Conservation (phyloP, 345 rosid genomes). For the Salix suchowensis region DNA sequence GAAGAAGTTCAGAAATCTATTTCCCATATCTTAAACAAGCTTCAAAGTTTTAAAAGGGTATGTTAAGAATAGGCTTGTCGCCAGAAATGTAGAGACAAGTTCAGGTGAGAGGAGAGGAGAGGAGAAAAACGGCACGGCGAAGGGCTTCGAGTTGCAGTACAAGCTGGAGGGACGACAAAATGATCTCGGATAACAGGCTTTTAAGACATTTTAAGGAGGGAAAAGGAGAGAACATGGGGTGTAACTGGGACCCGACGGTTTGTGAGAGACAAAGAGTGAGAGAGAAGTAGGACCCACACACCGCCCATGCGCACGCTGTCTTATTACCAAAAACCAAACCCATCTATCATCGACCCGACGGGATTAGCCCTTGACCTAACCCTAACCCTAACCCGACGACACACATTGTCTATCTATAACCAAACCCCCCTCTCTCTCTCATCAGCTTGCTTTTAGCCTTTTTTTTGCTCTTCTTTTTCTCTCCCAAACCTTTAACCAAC, state of each 20-base stretch:
- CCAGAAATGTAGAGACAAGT: background rate
- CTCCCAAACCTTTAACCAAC: slow-evolving; percentile 32
- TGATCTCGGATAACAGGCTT: slow-evolving; percentile 22
- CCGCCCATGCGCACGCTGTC: slow-evolving; percentile 72
- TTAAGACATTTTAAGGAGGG: slow-evolving; percentile 18
- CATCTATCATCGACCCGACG: slow-evolving; percentile 36
- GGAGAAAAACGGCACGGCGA: background rate
- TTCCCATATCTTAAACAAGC: background rate
- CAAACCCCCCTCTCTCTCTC: slow-evolving; percentile 13
- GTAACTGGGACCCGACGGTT: slow-evolving; percentile 31
- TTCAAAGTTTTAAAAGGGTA: background rate
- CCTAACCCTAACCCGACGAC: slow-evolving; percentile 40
- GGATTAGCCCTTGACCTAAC: slow-evolving; percentile 39
- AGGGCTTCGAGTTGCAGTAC: slow-evolving; percentile 9
- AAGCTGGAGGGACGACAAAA: slow-evolving; percentile 19
- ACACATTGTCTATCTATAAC: slow-evolving; percentile 4
- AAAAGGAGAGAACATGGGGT: slow-evolving; percentile 24
- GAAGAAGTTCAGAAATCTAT: no score
- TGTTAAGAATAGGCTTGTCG: background rate
- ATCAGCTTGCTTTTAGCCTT: background rate
- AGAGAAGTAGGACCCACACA: slow-evolving; percentile 44
- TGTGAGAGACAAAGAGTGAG: slow-evolving; percentile 29
- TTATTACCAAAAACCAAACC: slow-evolving; percentile 49
- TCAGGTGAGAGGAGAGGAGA: background rate
- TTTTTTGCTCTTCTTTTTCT: slow-evolving; percentile 28